Conservation (phyloP, 306 rosid genomes). For the Cercis canadensis region DNA sequence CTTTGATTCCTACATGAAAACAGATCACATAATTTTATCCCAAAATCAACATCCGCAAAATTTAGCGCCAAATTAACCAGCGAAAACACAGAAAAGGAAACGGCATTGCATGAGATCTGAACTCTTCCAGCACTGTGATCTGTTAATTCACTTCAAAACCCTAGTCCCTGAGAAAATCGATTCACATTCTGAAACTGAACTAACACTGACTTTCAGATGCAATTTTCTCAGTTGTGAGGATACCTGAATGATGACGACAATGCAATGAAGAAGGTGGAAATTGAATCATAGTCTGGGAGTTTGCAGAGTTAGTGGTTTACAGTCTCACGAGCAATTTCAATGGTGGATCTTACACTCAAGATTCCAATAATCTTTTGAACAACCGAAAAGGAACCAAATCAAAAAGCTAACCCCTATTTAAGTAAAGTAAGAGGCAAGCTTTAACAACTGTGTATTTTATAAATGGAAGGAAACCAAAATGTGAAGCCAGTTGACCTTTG, state of each 20-base stretch:
- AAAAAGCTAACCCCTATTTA: not conserved
- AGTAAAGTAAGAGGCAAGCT: not conserved
- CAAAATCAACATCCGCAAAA: not conserved
- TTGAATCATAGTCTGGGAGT: not conserved
- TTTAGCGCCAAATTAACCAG: not conserved
- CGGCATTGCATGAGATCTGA: constrained; percentile 25
- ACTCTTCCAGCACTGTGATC: not conserved
- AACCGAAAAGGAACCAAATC: not conserved
- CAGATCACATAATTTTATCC: constrained; percentile 11
- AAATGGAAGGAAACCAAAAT: too few species aligned
- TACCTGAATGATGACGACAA: not conserved
- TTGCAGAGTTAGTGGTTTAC: not conserved
- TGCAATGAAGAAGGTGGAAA: not conserved
- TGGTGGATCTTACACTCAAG: constrained; percentile 27
- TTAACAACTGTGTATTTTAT: too few species aligned
- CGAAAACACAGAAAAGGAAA: not conserved
- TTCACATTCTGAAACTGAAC: not conserved
- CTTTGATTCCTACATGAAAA: not conserved
- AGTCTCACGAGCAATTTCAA: not conserved
- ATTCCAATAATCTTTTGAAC: constrained; percentile 27
- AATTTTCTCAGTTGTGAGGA: constrained; percentile 2
- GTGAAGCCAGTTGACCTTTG: too few species aligned
- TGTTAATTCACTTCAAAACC: not conserved
- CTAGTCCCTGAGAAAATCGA: not conserved
- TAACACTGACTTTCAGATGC: not conserved